These are phyloP conservation scores for Lipomyces yamadae DNA, from an alignment of 805 yeast genomes.

Conservation along the genomic window DNA sequence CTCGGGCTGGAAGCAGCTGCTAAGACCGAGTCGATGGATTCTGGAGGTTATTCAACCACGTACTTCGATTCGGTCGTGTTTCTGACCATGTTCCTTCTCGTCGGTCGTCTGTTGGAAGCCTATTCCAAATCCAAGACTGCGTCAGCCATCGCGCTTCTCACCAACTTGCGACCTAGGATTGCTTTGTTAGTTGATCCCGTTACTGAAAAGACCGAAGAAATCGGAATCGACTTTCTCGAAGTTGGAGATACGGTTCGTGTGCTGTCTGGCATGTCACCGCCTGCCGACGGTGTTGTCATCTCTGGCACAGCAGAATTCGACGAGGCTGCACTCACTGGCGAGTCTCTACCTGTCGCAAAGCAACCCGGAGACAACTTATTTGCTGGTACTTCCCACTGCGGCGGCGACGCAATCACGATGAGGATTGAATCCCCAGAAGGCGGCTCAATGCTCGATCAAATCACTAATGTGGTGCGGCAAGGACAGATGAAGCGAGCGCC, in stretches of 20 bases:
- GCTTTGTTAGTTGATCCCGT: constrained; percentile 53
- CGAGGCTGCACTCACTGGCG: constrained; percentile 92
- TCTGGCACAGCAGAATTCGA: constrained; percentile 80
- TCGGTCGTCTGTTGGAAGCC: constrained; percentile 72
- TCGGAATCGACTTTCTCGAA: constrained; percentile 57
- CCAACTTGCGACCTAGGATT: constrained; percentile 55
- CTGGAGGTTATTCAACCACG: constrained; percentile 60
- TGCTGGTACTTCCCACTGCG: constrained; percentile 73
- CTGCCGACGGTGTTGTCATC: constrained; percentile 78
- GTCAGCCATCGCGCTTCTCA: constrained; percentile 61
- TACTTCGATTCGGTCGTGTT: constrained; percentile 83
- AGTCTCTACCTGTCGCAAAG: constrained; percentile 62
- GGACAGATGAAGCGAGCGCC: constrained; percentile 78
- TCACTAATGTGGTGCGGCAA: constrained; percentile 69
- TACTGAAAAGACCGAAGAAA: constrained; percentile 33
- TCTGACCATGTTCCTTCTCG: constrained; percentile 68
- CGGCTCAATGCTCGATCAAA: constrained; percentile 69
- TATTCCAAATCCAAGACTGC: constrained; percentile 71
- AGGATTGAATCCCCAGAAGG: constrained; percentile 63
- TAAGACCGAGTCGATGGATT: constrained; percentile 28
- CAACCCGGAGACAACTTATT: constrained; percentile 66
- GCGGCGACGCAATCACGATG: constrained; percentile 59
- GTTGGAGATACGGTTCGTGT: constrained; percentile 78
- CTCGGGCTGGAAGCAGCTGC: constrained; percentile 53
- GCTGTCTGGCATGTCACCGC: constrained; percentile 52